A percentile compares a stretch with the other conserved stretches of the same genome.
phyloP scores from a whole-genome alignment of 345 rosid species.

The Hypericum androsaemum region DNA sequence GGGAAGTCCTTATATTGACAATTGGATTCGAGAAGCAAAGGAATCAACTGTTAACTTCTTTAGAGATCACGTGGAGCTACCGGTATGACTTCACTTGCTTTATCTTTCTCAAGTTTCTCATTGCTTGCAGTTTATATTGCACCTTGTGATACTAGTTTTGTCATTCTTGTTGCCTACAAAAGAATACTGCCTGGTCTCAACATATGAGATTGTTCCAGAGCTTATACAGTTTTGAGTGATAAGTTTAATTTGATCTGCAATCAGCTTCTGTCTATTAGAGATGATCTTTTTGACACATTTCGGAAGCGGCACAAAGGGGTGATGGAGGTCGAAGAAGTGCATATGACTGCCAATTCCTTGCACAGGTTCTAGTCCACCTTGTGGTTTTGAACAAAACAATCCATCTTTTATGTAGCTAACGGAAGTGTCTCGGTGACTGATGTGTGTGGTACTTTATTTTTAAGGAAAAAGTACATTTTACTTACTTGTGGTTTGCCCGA shows the following conservation, averaged over 20 bases:
- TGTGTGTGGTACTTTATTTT: no score
- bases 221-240: neutral
- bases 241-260: slow-evolving; percentile 13
- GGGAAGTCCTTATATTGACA: slow-evolving; percentile 89
- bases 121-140: slow-evolving; percentile 5
- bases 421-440: no score
- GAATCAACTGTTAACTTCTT: slow-evolving; percentile 62
- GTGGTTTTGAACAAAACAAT: neutral
- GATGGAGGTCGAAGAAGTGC: slow-evolving; percentile 85
- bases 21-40: slow-evolving; percentile 77
- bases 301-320: slow-evolving; percentile 87
- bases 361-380: slow-evolving; percentile 43
- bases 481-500: no score
- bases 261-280: slow-evolving; percentile 80
- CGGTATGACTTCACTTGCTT: slow-evolving; percentile 37
- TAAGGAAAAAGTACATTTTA: no score
- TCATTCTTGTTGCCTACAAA: neutral
- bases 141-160: neutral
- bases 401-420: no score
- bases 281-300: slow-evolving; percentile 91
- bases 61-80: slow-evolving; percentile 87
- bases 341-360: slow-evolving; percentile 69
- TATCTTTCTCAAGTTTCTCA: slow-evolving; percentile 3
- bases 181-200: no score
- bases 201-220: neutral